Evolutionary conservation across 768 basidiomycete species (phyloP).

Genomic region (Mrakia frigida): DNA sequence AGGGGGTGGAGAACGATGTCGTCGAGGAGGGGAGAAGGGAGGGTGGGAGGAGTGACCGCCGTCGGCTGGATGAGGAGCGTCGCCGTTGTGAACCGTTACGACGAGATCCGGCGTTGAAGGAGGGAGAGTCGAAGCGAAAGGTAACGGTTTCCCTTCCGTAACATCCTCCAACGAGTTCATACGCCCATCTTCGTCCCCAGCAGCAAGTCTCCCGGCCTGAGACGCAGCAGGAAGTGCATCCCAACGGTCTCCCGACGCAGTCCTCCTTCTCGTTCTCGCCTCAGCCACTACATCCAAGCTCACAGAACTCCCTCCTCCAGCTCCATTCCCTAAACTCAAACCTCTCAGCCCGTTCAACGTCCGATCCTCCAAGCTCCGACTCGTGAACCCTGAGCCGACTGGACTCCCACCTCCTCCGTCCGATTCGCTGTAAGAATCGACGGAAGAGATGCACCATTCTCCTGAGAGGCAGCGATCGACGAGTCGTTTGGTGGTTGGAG

Average conservation of each 20-base stretch:
- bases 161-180: constrained; percentile 1
- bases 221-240: background rate
- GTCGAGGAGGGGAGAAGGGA: background rate
- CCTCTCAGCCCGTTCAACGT: background rate
- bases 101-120: background rate
- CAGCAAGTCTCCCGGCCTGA: background rate
- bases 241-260: constrained; percentile 2
- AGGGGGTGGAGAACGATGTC: constrained; percentile 1
- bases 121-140: background rate
- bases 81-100: background rate
- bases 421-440: constrained; percentile 12
- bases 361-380: constrained; percentile 8
- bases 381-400: background rate
- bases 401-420: background rate
- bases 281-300: background rate
- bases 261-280: constrained; percentile 2
- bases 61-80: background rate
- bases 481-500: constrained; percentile 78
- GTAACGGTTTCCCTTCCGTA: background rate
- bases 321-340: background rate
- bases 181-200: background rate
- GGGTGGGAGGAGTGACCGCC: background rate
- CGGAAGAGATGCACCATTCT: constrained; percentile 55
- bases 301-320: background rate
- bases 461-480: constrained; percentile 85